Conservation (phyloP, 106 monocot species). For the Xerophyta viscosa region DNA sequence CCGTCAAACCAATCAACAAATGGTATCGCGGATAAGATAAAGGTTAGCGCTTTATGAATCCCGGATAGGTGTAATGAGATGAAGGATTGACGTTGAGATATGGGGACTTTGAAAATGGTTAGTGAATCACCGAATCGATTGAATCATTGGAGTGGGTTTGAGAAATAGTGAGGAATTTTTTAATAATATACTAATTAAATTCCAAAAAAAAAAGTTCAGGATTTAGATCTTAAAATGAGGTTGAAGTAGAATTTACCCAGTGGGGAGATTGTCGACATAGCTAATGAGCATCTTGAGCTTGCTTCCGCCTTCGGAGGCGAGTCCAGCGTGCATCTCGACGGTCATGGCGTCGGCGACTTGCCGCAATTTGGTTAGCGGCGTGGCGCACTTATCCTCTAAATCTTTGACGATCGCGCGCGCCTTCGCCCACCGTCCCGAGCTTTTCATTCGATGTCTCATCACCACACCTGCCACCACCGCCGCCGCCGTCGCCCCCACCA, state of each 20-base stretch:
- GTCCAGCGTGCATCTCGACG: conserved; percentile 93
- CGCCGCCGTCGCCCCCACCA: conserved; percentile 58
- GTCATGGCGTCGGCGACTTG: conserved; percentile 89
- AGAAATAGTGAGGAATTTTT: no score
- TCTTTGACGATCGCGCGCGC: conserved; percentile 55
- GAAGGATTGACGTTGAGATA: no score
- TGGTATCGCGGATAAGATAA: no score
- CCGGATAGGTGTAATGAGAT: no score
- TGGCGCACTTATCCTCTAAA: conserved; percentile 59
- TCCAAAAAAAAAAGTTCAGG: not conserved
- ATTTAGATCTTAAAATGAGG: no score
- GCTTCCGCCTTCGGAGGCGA: conserved; percentile 73
- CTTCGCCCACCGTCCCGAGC: conserved; percentile 28
- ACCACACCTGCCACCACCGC: conserved; percentile 58
- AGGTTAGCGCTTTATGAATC: no score
- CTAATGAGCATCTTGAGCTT: conserved; percentile 98
- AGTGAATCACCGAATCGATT: not conserved
- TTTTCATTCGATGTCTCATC: conserved; percentile 41
- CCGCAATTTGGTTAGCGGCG: conserved; percentile 63
- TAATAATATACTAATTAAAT: no score
- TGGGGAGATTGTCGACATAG: conserved; percentile 89
- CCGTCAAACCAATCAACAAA: no score
- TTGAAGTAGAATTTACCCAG: conserved; percentile 53
- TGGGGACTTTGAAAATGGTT: no score
- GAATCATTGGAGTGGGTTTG: no score